These are phyloP conservation scores for cucumber (Cucumis sativus) DNA, from an alignment of 306 rosid species.

Conservation along the genomic window DNA sequence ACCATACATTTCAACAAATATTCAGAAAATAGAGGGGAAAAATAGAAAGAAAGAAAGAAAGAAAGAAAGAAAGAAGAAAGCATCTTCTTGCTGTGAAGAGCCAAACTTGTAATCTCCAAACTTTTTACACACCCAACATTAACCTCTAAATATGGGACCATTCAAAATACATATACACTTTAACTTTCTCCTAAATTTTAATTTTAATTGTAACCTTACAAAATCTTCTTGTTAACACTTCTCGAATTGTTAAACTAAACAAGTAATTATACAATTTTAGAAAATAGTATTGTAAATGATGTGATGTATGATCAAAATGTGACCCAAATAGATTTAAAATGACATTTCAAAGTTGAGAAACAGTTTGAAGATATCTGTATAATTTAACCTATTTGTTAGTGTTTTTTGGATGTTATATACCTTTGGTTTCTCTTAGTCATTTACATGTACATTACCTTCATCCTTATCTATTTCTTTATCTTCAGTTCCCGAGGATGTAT, in stretches of 20 bases:
- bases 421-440: not conserved
- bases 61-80: not conserved
- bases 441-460: not conserved
- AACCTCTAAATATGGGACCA: not conserved
- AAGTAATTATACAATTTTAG: too few relatives aligned
- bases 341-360: not conserved
- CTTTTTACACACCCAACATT: not conserved
- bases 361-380: too few relatives aligned
- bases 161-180: not conserved
- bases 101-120: not conserved
- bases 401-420: not conserved
- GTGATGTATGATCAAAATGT: too few relatives aligned
- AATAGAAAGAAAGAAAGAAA: not conserved
- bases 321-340: too few relatives aligned
- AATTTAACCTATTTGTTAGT: not conserved
- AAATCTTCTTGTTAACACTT: too few relatives aligned
- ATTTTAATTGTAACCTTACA: too few relatives aligned
- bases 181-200: too few relatives aligned
- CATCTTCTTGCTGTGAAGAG: not conserved
- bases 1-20: not conserved
- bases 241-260: too few relatives aligned
- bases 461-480: conserved; percentile 5
- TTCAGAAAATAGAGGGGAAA: not conserved
- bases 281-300: too few relatives aligned
- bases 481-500: not conserved